Base-by-base conservation (phyloP, 2,329 filamentous ascomycete species). In the Fusarium foetens region DNA sequence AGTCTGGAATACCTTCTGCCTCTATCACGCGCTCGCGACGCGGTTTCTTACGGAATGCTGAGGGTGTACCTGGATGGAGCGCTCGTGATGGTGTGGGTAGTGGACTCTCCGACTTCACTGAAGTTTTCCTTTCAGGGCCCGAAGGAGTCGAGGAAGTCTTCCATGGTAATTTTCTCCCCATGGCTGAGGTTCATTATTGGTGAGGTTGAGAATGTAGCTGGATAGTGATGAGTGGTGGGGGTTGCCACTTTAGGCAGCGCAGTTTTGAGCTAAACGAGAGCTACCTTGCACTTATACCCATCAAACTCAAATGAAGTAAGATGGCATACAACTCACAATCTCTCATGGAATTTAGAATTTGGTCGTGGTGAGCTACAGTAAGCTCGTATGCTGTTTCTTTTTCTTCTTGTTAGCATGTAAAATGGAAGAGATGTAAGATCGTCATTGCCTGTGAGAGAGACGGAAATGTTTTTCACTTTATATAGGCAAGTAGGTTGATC, bases 161-260 rank as follows among this genome's bases (percentile, higher is more conserved):
- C 86, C 87, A 89, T 4, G 87, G 87, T 11, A 89, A 75, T 68
- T 84, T 83, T 72, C 87, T 85, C 27, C 85, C 81, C 87, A 89
- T 89, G 64, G 33, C 29, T 60, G 46, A 58, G 45, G 62, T 19
- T 38, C 39, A 64, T 71, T 70, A 21, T 33, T 69, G 41, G 53
- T 52, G 55, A 62, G 31, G 31, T 39, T 43, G 36, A 62, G 23
- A 35, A 29, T 58, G 52, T 51, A 58, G 21, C 48, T 43, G 36
- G 39, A 54, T 58, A 29, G 25, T 33, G 31, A 36, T 65, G 25
- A 36, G 39, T 72, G 61, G 70, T 58, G 57, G 70, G 62, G 63
- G 33, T 41, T 54, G 17, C 33, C 25, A 31, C 23, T 53, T 65
- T 69, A 66, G 66, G 66, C 58, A 65, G 52, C 51, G 38, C 23